Evolutionary conservation across 352 stramenopile species (phyloP).

Genomic region (Peronospora destructor): DNA sequence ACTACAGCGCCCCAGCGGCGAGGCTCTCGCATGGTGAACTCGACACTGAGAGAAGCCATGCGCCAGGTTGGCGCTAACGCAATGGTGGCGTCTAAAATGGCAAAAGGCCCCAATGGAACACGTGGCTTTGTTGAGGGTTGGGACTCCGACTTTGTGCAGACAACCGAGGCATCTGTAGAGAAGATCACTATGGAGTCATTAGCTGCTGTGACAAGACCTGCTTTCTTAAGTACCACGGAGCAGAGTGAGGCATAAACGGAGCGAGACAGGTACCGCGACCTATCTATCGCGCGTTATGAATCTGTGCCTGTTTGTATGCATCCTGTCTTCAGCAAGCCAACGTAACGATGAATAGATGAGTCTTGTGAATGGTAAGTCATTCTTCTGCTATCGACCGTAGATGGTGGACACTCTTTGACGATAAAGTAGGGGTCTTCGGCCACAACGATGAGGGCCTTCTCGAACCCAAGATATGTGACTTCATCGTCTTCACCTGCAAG

Average conservation of each 20-base stretch:
- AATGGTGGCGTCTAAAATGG: conserved; percentile 56
- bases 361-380: neutral
- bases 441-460: too few relatives aligned
- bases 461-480: too few relatives aligned
- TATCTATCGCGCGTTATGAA: conserved; percentile 6
- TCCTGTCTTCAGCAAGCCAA: conserved; percentile 8
- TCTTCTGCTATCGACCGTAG: too few relatives aligned
- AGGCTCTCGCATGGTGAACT: conserved; percentile 53
- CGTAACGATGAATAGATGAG: conserved; percentile 14
- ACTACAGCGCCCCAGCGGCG: conserved; percentile 24
- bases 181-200: conserved; percentile 2
- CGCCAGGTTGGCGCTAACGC: conserved; percentile 54
- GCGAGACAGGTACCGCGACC: neutral
- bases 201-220: conserved; percentile 7
- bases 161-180: conserved; percentile 1
- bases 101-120: conserved; percentile 65
- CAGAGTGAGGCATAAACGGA: conserved; percentile 9
- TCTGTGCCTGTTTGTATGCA: conserved; percentile 11
- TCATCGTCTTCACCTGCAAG: too few relatives aligned
- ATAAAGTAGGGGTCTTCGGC: too few relatives aligned
- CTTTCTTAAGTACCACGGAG: conserved; percentile 2
- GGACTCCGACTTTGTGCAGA: conserved; percentile 21
- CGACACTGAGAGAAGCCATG: conserved; percentile 58
- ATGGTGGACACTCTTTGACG: too few relatives aligned
- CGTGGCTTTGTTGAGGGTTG: conserved; percentile 60